Conservation (phyloP, 306 rosid genomes). For the Cucurbita moschata region DNA sequence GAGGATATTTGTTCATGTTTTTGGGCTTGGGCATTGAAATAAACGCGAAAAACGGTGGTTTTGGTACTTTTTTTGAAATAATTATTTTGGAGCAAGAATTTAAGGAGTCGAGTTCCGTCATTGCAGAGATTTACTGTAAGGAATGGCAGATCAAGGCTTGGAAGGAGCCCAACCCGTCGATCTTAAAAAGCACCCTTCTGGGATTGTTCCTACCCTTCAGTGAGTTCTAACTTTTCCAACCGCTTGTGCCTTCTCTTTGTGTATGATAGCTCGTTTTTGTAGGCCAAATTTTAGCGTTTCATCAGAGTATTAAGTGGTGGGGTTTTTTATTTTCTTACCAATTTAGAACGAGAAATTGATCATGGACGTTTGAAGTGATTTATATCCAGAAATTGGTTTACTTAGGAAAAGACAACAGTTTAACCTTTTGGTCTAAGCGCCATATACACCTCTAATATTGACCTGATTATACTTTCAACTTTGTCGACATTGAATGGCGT, state of each 20-base stretch:
- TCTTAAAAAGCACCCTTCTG: constrained; percentile 78
- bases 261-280: background rate
- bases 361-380: too few species aligned
- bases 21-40: background rate
- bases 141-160: constrained; percentile 74
- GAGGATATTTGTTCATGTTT: background rate
- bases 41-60: background rate
- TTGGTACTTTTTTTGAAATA: background rate
- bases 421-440: background rate
- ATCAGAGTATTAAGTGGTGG: background rate
- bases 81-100: background rate
- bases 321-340: background rate
- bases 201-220: constrained; percentile 93
- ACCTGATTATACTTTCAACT: background rate
- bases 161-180: constrained; percentile 84
- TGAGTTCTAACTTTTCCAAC: constrained; percentile 28
- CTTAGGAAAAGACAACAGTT: too few species aligned
- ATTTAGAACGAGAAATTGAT: background rate
- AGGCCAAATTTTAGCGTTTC: background rate
- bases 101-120: background rate
- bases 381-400: too few species aligned
- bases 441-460: background rate
- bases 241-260: background rate
- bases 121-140: constrained; percentile 1
- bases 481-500: background rate